These are phyloP conservation scores for Drechslerella dactyloides DNA, from an alignment of 2,329 filamentous ascomycete species.

Conservation along the genomic window DNA sequence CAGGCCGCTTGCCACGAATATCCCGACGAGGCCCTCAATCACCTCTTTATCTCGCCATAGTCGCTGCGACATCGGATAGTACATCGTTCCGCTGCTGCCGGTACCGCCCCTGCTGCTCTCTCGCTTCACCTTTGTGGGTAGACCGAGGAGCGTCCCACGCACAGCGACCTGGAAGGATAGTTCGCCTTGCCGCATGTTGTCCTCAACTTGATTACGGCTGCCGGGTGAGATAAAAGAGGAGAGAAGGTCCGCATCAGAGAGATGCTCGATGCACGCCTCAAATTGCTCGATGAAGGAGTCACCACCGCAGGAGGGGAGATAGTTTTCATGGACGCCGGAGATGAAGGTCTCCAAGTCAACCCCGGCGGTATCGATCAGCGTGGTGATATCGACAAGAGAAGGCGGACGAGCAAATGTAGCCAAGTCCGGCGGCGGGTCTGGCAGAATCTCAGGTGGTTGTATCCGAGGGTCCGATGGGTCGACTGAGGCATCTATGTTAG, in stretches of 20 bases:
- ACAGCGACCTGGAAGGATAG: conserved; percentile 92
- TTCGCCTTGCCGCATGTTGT: conserved; percentile 86
- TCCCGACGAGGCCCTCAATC: conserved; percentile 73
- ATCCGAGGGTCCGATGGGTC: conserved; percentile 29
- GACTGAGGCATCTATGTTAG: conserved; percentile 13
- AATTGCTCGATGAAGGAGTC: conserved; percentile 35
- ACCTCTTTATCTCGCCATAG: conserved; percentile 86
- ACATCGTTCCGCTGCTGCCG: conserved; percentile 70
- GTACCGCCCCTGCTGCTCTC: conserved; percentile 58
- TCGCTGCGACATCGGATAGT: conserved; percentile 83
- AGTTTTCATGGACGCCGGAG: conserved; percentile 91
- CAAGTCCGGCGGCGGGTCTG: conserved; percentile 18
- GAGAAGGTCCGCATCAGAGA: conserved; percentile 88
- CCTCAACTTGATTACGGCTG: conserved; percentile 68
- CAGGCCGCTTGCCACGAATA: conserved; percentile 68
- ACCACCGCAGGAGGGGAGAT: conserved; percentile 83
- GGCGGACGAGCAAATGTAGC: conserved; percentile 43
- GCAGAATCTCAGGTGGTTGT: conserved; percentile 32
- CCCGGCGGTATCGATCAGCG: conserved; percentile 88
- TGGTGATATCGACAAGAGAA: conserved; percentile 61
- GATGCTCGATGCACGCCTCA: conserved; percentile 73
- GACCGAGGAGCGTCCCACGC: conserved; percentile 79
- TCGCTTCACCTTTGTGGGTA: conserved; percentile 86
- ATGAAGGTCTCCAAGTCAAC: conserved; percentile 91
- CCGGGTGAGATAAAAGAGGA: conserved; percentile 71